Evolutionary conservation across 805 yeast species (phyloP), one percentile per base, ranked within the genome.

Genomic region (Clavispora asparagi): DNA sequence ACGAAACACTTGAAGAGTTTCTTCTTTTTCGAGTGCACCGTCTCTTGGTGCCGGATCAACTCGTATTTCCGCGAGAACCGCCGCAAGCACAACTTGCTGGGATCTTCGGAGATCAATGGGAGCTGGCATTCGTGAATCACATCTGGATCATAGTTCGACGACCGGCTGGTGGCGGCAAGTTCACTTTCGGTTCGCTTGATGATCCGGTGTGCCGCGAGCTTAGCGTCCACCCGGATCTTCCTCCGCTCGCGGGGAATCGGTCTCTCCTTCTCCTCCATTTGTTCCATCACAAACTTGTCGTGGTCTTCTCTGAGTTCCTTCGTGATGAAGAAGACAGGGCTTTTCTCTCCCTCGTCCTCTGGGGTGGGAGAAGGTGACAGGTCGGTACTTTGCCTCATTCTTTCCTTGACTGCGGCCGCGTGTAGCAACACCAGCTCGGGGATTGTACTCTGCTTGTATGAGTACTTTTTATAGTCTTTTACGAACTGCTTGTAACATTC

Each of bases 41-140:
- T 94, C 59, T 92, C 96, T 65, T 92, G 97, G 65, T 92, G 99
- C 57, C 99, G 80, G 25, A 91, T 85, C 59, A 92, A 74, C 70
- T 92, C 99, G 62, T 92, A 92, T 16, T 97, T 95, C 43, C 77
- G 58, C 19, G 75, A 68, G 50, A 72, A 72, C 27, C 76, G 57
- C 40, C 77, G 67, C 49, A 70, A 58, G 47, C 77, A 72, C 42
- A 67, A 49, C 50, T 64, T 64, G 32, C 62, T 59, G 4, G 74
- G 70, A 40, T 69, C 75, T 43, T 71, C 77, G 6, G 75, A 68
- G 1, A 73, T 67, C 37, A 33, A 33, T 4, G 76, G 71, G 31
- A 72, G 59, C 48, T 69, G 76, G 54, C 77, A 72, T 53, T 72
- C 77, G 50, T 72, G 77, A 3, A 70, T 64, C 9, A 71, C 76